Conservation (phyloP, 1,284 basidiomycete genomes). For the Calocybe gambosa region DNA sequence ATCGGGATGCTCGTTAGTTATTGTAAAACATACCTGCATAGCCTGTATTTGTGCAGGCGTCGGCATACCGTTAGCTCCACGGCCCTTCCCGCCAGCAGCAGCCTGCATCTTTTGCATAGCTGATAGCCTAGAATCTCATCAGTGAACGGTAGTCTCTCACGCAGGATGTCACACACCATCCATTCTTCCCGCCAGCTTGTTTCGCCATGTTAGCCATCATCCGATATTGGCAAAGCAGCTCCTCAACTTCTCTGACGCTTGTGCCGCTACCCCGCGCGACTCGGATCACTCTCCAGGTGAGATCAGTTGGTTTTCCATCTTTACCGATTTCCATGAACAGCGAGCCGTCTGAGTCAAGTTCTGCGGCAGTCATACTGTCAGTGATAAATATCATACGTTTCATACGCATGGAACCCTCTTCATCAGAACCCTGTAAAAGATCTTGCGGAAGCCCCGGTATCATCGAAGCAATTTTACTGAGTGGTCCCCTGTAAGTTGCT, state of each 20-base stretch:
- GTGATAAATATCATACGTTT: conserved; percentile 99
- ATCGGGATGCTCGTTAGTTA: not conserved
- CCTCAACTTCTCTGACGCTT: conserved; percentile 94
- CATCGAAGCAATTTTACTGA: conserved; percentile 98
- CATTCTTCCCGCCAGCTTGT: conserved; percentile 94
- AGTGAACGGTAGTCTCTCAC: conserved; percentile 6
- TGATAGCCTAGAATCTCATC: conserved; percentile 51
- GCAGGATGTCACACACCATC: conserved; percentile 50
- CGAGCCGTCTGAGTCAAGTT: conserved; percentile 95
- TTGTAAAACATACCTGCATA: conserved; percentile 61
- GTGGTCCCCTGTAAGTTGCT: conserved; percentile 71
- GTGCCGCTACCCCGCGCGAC: conserved; percentile 96
- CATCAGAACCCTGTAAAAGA: conserved; percentile 84
- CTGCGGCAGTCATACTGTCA: conserved; percentile 91
- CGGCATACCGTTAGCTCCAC: conserved; percentile 82
- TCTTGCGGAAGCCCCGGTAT: conserved; percentile 94
- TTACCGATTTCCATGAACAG: conserved; percentile 82
- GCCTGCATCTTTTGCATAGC: conserved; percentile 89
- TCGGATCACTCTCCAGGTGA: conserved; percentile 84
- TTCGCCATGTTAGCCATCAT: conserved; percentile 99
- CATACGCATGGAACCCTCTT: conserved; percentile 87
- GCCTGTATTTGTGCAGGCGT: conserved; percentile 89
- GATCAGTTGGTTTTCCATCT: conserved; percentile 73
- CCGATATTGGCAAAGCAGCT: conserved; percentile 89
- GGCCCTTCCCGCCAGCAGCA: conserved; percentile 78